Conservation (phyloP, 1,284 basidiomycete species). For the Boletus smithii region DNA sequence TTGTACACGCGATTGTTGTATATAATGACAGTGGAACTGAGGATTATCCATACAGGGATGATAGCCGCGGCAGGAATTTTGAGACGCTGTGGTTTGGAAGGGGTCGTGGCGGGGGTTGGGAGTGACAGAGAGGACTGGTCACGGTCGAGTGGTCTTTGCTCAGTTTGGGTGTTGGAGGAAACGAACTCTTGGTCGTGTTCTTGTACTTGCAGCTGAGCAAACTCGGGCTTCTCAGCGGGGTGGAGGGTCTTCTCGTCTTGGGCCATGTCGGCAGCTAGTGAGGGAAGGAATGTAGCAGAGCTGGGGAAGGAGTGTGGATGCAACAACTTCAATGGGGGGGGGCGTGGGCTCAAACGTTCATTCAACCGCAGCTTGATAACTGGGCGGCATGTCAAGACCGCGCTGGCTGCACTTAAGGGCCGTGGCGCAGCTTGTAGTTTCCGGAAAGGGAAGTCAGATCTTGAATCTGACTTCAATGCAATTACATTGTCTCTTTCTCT, state of each 20-base stretch:
- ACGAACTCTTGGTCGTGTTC: conserved; percentile 15
- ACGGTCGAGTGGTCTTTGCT: conserved; percentile 1
- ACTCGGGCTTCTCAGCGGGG: conserved; percentile 21
- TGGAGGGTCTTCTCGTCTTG: conserved; percentile 21
- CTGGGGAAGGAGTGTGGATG: conserved; percentile 1
- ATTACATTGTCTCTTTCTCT: no score
- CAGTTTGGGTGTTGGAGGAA: conserved; percentile 2
- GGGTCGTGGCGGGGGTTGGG: conserved; percentile 25
- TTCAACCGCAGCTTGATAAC: no score
- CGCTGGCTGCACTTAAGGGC: no score
- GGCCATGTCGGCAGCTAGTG: conserved; percentile 14
- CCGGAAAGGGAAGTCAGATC: not conserved
- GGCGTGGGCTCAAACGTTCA: not conserved
- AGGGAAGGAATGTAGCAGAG: not conserved
- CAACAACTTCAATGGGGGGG: no score
- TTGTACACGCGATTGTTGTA: conserved; percentile 96
- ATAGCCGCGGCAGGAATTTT: conserved; percentile 60
- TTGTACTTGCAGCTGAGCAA: conserved; percentile 18
- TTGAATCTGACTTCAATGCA: no score
- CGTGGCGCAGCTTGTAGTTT: no score
- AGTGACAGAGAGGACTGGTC: conserved; percentile 15
- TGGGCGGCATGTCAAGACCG: no score
- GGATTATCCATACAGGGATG: conserved; percentile 87
- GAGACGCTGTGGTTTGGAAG: conserved; percentile 21
- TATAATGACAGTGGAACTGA: conserved; percentile 89